Percentiles rank a stretch among this genome's conserved stretches.
These are phyloP conservation scores for Cryptosporidium ryanae DNA, from an alignment of 169 alveolate species.

Conservation along the genomic window DNA sequence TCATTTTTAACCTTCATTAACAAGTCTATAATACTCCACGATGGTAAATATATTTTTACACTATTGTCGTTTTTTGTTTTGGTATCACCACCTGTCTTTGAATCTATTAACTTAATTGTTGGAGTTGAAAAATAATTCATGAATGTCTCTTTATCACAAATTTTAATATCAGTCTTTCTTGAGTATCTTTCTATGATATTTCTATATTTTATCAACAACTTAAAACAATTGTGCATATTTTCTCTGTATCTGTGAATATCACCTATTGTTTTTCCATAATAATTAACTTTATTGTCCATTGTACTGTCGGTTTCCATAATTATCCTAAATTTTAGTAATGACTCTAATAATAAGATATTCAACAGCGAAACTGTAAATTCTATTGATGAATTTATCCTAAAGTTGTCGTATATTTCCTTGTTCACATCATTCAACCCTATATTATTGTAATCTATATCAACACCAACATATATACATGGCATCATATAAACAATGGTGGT, in stretches of 20 bases:
- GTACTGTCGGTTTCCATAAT: background rate
- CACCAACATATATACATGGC: conserved; percentile 60
- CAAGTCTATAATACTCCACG: conserved; percentile 27
- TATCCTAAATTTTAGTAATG: background rate
- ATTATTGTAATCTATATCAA: conserved; percentile 4
- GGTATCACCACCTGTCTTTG: background rate
- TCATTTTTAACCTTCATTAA: conserved; percentile 12
- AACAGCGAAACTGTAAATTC: conserved; percentile 9
- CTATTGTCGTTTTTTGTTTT: background rate
- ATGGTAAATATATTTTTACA: conserved; percentile 41
- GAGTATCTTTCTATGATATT: background rate
- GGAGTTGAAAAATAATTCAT: conserved; percentile 12
- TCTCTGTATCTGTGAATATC: conserved; percentile 54
- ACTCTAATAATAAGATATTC: conserved; percentile 24
- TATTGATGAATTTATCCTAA: background rate
- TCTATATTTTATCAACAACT: background rate
- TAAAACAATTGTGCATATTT: conserved; percentile 27
- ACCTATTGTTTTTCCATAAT: conserved; percentile 35
- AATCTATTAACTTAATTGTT: background rate
- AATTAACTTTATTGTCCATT: background rate
- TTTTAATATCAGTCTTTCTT: background rate
- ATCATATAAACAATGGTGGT: conserved; percentile 5
- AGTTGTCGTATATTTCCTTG: background rate
- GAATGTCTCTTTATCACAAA: background rate
- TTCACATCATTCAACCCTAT: background rate